A percentile compares a stretch with the other conserved stretches of the same genome.
Conservation (phyloP, 257 asterid species). For the Coffea canephora region DNA sequence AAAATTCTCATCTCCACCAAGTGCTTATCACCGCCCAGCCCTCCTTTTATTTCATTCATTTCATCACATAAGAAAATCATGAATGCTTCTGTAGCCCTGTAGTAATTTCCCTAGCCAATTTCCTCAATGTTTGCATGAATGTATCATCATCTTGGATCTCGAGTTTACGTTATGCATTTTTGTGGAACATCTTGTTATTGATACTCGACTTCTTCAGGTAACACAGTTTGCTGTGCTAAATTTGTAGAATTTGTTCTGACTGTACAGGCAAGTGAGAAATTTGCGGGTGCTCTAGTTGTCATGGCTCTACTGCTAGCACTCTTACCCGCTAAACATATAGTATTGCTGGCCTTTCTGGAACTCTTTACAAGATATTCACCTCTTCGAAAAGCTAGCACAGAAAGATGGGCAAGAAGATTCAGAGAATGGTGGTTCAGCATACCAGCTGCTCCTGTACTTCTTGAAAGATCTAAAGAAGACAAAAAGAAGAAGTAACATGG, state of each 20-base stretch:
- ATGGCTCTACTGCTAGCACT: constrained; percentile 57
- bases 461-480: constrained; percentile 58
- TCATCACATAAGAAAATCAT: neutral
- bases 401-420: constrained; percentile 74
- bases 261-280: constrained; percentile 77
- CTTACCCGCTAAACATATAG: constrained; percentile 49
- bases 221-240: neutral
- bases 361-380: constrained; percentile 72
- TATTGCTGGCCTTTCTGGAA: constrained; percentile 58
- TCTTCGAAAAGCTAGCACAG: constrained; percentile 63
- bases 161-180: neutral
- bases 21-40: neutral
- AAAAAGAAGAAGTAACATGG: constrained; percentile 59
- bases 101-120: neutral
- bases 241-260: neutral
- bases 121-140: neutral
- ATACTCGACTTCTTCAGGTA: neutral
- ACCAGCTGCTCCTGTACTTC: constrained; percentile 87
- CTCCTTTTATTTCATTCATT: neutral
- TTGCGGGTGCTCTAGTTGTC: constrained; percentile 51
- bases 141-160: neutral
- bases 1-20: neutral
- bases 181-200: neutral
- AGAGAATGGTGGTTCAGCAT: constrained; percentile 98
- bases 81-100: neutral